Evolutionary conservation across 192 early-diverging fungal species (phyloP), one percentile per base, ranked within the genome.

Genomic region (Gamsiella multidivaricata): DNA sequence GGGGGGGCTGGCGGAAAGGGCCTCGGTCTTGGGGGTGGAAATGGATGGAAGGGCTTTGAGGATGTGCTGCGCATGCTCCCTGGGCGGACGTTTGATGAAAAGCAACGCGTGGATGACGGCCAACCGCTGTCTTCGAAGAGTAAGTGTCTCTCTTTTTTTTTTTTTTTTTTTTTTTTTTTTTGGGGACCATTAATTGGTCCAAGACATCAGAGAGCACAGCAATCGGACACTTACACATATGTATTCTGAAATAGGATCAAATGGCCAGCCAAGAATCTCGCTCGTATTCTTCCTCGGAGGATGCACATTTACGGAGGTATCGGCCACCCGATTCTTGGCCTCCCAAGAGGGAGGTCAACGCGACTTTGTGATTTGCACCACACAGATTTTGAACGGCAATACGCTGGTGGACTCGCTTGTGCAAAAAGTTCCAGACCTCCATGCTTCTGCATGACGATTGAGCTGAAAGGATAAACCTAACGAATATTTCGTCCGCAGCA

Each of bases 211-310:
- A n/a, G n/a, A n/a, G n/a, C n/a, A n/a, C n/a, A n/a, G n/a, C n/a
- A n/a, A n/a, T n/a, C n/a, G n/a, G n/a, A n/a, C n/a, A n/a, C n/a
- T n/a, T n/a, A n/a, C n/a, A n/a, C n/a, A n/a, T n/a, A n/a, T n/a
- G n/a, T n/a, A n/a, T n/a, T n/a, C n/a, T n/a, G n/a, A n/a, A n/a
- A n/a, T 70, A 81, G 75, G 60, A 25, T 59, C 79, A 62, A 84
- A 83, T 32, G 84, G 85, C 17, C 87, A 91, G 67, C 80, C 85
- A 34, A 81, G 84, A 14, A 85, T 90, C 15, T 97, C 96, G 8
- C 69, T 99, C 45, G 89, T 99, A 1, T 90, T 99, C 53, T 99
- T 97, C 71, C 82, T 99, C 12, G 97, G 97, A 37, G 97, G 97
- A 18, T 98, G 97, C 79, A 98, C 96, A 0, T 92, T 86, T 33